Evolutionary conservation across 169 alveolate genomes (phyloP), one percentile per base, ranked within the genome.

Genomic region (Sarcocystis neurona): DNA sequence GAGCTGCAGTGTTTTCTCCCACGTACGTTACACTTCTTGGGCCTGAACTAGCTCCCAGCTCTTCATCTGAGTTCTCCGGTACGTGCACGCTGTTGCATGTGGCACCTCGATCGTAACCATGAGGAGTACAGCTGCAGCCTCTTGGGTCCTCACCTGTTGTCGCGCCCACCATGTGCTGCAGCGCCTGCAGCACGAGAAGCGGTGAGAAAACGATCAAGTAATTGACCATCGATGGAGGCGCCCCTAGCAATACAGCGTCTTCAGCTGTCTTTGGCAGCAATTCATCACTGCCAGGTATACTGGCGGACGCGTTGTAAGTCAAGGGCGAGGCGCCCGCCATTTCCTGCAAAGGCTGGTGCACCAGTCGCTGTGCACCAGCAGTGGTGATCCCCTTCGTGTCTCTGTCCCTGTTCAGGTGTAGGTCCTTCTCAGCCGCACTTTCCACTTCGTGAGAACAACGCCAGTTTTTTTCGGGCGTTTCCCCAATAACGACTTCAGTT

Each of bases 161-260:
- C 39, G 53, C 56, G 30, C 34, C 20, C 23, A 18, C 53, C 18
- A n/a, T 1, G 2, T 34, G 47, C 20, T 72, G 56, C 18, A 72
- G 34, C 39, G 56, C 34, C 82, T 18, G 23, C 39, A 72, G 82
- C 5, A 72, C 82, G 6, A 72, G 82, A 47, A 72, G 0, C 12
- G 34, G 56, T 10, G 46, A 23, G 50, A 72, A 39, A 10, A 43
- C 27, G 2, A 72, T 48, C 20, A 72, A 30, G 34, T 72, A 72
- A 39, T 72, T 72, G n/a, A 72, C 82, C 82, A 72, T 72, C 58
- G 56, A 34, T 37, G 82, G 56, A 2, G 82, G 53, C 56, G 41
- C 34, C 5, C 82, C 82, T 39, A 47, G 47, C 5, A 72, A 39
- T 1, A 72, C 82, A 47, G 34, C 82, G 8, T 72, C 82, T 39